Conservation (phyloP, 1,139 yeast genomes). For the Suhomyces atakaporum region DNA sequence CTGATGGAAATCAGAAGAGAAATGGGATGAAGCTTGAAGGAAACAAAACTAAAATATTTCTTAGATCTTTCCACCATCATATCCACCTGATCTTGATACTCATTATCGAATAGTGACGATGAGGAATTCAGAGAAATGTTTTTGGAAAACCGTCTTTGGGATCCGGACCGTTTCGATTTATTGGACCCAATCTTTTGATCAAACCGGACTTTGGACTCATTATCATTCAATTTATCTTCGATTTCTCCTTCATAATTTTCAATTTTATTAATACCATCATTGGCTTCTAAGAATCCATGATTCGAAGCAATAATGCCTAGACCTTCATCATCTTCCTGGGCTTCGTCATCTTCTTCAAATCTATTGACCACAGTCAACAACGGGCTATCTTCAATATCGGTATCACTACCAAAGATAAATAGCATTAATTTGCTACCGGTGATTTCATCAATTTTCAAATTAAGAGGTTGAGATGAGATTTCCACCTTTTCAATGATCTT, state of each 20-base stretch:
- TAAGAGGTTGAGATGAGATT: conserved; percentile 55
- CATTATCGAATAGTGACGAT: conserved; percentile 17
- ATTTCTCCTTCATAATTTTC: conserved; percentile 5
- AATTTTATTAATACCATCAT: conserved; percentile 6
- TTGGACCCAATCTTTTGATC: no score
- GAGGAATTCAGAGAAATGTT: conserved; percentile 9
- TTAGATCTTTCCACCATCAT: conserved; percentile 64
- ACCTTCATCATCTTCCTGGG: conserved; percentile 11
- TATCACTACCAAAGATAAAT: conserved; percentile 55
- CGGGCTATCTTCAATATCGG: conserved; percentile 33
- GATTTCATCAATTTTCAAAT: conserved; percentile 58
- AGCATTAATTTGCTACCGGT: conserved; percentile 59
- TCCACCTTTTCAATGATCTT: conserved; percentile 57
- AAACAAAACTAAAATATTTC: conserved; percentile 55
- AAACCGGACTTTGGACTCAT: conserved; percentile 6
- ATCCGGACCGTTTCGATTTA: no score
- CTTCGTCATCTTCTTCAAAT: conserved; percentile 15
- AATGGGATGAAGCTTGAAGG: conserved; percentile 48
- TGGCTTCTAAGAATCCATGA: conserved; percentile 17
- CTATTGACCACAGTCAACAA: conserved; percentile 20
- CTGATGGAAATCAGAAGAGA: conserved; percentile 57
- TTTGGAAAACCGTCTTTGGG: conserved; percentile 5
- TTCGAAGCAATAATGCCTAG: conserved; percentile 7
- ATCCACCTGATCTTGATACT: conserved; percentile 44
- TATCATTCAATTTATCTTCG: not conserved